These are phyloP conservation scores for Boletus bicolor DNA, from an alignment of 768 basidiomycete species.

Conservation along the genomic window DNA sequence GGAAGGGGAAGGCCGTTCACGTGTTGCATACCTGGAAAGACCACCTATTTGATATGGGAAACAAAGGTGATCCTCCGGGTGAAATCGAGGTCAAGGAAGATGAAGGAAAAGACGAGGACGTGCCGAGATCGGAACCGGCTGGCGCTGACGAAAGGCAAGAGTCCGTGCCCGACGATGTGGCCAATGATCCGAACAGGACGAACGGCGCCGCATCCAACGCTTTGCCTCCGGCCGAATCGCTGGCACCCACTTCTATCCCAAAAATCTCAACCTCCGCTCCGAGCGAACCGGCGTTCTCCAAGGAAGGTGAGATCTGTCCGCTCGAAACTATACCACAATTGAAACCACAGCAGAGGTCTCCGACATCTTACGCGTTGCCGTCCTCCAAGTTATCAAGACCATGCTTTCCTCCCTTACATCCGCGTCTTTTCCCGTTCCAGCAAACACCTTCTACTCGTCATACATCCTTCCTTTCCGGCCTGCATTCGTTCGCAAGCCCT, in stretches of 20 bases:
- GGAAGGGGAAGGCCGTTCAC: constrained; percentile 76
- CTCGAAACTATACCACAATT: not conserved
- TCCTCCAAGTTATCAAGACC: constrained; percentile 64
- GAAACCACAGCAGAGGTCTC: constrained; percentile 22
- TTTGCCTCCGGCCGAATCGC: constrained; percentile 10
- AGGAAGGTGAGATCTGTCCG: constrained; percentile 26
- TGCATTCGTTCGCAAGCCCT: constrained; percentile 39
- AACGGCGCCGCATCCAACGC: constrained; percentile 18
- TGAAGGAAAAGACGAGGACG: constrained; percentile 6
- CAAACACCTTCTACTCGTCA: constrained; percentile 71
- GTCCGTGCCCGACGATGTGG: constrained; percentile 8
- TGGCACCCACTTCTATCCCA: not conserved
- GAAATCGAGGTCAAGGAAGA: constrained; percentile 27
- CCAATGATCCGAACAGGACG: constrained; percentile 18
- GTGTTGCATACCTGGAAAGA: constrained; percentile 78
- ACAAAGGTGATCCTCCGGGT: constrained; percentile 56
- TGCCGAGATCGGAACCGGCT: constrained; percentile 9
- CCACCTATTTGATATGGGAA: constrained; percentile 68
- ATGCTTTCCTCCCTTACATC: constrained; percentile 44
- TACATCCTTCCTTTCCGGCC: constrained; percentile 81
- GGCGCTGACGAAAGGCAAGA: constrained; percentile 3
- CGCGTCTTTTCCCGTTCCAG: constrained; percentile 68
- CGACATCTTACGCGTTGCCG: constrained; percentile 52
- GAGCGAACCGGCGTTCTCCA: constrained; percentile 17
- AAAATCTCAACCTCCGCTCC: constrained; percentile 7